phyloP scores from a whole-genome alignment of 1,139 yeast genomes.

The Sugiyamaella paludigena region DNA sequence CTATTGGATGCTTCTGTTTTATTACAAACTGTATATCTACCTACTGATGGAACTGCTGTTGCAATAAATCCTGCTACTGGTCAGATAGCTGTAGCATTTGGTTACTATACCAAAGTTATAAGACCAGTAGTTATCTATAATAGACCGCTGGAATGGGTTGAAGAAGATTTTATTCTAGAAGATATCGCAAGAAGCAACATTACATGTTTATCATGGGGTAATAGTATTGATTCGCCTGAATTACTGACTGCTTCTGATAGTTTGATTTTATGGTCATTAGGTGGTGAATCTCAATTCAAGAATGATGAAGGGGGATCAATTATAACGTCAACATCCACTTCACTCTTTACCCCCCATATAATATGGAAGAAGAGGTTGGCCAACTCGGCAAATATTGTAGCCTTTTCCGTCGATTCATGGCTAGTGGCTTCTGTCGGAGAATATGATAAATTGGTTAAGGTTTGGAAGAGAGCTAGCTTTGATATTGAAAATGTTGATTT shows the following conservation, averaged over 20 bases:
- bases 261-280: slow-evolving; percentile 51
- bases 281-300: slow-evolving; percentile 11
- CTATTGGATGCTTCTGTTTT: slow-evolving; percentile 50
- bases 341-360: neutral
- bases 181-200: slow-evolving; percentile 38
- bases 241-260: slow-evolving; percentile 59
- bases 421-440: slow-evolving; percentile 57
- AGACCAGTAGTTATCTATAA: slow-evolving; percentile 30
- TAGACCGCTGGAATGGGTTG: slow-evolving; percentile 37
- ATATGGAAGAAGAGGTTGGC: slow-evolving; percentile 36
- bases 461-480: slow-evolving; percentile 76
- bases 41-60: slow-evolving; percentile 62
- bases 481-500: slow-evolving; percentile 66
- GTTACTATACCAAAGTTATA: slow-evolving; percentile 31
- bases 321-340: no score
- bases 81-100: slow-evolving; percentile 49
- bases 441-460: slow-evolving; percentile 64
- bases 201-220: slow-evolving; percentile 67
- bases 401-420: slow-evolving; percentile 62
- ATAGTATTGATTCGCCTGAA: slow-evolving; percentile 45
- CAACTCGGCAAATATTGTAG: slow-evolving; percentile 52
- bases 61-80: slow-evolving; percentile 54
- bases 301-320: slow-evolving; percentile 4
- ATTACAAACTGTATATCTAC: slow-evolving; percentile 75
- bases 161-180: slow-evolving; percentile 47